Percentiles rank a stretch among this genome's conserved stretches.
Conservation (phyloP, 768 basidiomycete genomes). For the Auricularia sp. region DNA sequence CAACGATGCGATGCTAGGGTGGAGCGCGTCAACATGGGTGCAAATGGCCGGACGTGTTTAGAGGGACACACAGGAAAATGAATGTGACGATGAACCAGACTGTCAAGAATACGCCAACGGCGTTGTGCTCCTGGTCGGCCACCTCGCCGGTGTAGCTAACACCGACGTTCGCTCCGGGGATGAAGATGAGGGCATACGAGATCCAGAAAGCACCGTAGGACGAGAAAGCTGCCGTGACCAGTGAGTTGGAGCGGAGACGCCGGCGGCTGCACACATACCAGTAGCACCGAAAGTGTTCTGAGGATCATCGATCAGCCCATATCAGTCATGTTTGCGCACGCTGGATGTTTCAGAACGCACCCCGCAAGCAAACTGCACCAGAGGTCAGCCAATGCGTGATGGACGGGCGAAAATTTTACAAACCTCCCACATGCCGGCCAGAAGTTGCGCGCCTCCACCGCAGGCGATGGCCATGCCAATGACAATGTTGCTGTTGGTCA, state of each 20-base stretch:
- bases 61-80: slow-evolving; percentile 46
- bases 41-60: background rate
- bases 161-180: slow-evolving; percentile 56
- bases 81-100: slow-evolving; percentile 67
- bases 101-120: slow-evolving; percentile 64
- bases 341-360: background rate
- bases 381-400: background rate
- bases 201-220: slow-evolving; percentile 87
- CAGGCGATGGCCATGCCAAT: slow-evolving; percentile 80
- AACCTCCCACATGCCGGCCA: slow-evolving; percentile 88
- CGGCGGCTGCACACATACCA: too few relatives aligned
- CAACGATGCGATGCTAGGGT: slow-evolving; percentile 35
- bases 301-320: too few relatives aligned
- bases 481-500: slow-evolving; percentile 54
- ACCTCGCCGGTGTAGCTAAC: slow-evolving; percentile 35
- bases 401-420: background rate
- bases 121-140: slow-evolving; percentile 35
- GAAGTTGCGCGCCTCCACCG: slow-evolving; percentile 75
- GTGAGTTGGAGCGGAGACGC: too few relatives aligned
- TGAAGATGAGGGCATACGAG: slow-evolving; percentile 63
- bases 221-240: slow-evolving; percentile 45
- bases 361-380: background rate
- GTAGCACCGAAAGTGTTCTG: slow-evolving; percentile 1
- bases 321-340: too few relatives aligned
- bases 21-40: background rate